A percentile compares a stretch with the other conserved stretches of the same genome.
Conservation (phyloP, 371 early-diverging fungal genomes). For the Quaeritorhiza haematococci region DNA sequence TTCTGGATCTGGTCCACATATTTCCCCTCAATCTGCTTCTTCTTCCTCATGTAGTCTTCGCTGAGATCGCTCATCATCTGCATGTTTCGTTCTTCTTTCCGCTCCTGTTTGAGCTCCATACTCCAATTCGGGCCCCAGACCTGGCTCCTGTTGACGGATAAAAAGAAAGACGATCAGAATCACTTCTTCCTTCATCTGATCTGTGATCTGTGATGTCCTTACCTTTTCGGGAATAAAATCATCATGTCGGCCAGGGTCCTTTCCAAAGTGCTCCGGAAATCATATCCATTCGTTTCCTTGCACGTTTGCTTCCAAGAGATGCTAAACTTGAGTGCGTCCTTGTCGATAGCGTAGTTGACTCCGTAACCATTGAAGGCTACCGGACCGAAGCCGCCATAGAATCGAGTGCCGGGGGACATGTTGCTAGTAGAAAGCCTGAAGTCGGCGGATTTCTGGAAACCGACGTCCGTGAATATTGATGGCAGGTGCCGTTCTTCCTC, state of each 20-base stretch:
- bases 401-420: conserved; percentile 65
- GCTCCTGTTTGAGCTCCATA: too few species aligned
- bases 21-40: too few species aligned
- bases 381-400: conserved; percentile 78
- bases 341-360: conserved; percentile 80
- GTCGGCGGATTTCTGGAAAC: conserved; percentile 52
- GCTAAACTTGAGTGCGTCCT: conserved; percentile 71
- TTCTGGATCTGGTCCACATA: too few species aligned
- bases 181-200: too few species aligned
- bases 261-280: conserved; percentile 9
- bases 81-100: too few species aligned
- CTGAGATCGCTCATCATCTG: too few species aligned
- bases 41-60: too few species aligned
- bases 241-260: conserved; percentile 10
- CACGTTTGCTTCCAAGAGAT: conserved; percentile 45
- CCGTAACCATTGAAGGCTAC: conserved; percentile 75
- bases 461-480: conserved; percentile 63
- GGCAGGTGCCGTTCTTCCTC: conserved; percentile 46
- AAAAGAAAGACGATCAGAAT: too few species aligned
- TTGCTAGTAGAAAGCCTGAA: conserved; percentile 70
- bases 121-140: too few species aligned
- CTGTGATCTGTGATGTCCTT: too few species aligned
- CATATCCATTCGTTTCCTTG: conserved; percentile 16
- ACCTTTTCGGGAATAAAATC: conserved; percentile 32
- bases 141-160: too few species aligned